Conservation (phyloP, 495 filamentous ascomycete species). For the Xylaria telfairii region DNA sequence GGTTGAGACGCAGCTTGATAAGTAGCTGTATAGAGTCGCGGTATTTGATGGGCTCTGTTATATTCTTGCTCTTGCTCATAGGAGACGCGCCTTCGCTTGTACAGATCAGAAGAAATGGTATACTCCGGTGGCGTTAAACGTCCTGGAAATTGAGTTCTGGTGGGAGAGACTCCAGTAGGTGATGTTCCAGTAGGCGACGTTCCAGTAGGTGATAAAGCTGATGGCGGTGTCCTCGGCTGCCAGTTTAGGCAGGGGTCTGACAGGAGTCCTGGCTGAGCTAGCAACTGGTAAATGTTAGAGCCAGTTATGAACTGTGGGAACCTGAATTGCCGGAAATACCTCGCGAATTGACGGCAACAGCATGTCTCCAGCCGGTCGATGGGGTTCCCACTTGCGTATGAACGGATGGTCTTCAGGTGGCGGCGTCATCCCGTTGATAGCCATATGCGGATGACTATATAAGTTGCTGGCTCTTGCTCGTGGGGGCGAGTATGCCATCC, state of each 20-base stretch:
- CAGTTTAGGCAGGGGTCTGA: slow-evolving; percentile 29
- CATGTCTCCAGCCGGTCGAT: too few relatives aligned
- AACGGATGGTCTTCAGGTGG: too few relatives aligned
- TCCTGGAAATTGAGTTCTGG: slow-evolving; percentile 27
- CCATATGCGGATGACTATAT: not conserved
- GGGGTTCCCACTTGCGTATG: not conserved
- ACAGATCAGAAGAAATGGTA: slow-evolving; percentile 42
- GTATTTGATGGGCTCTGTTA: slow-evolving; percentile 38
- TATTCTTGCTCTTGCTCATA: slow-evolving; percentile 37
- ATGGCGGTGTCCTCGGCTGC: slow-evolving; percentile 31
- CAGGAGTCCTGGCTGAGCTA: slow-evolving; percentile 42
- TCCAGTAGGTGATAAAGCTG: slow-evolving; percentile 34
- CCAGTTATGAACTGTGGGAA: not conserved
- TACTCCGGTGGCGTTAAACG: slow-evolving; percentile 42
- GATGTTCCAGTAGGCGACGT: too few relatives aligned
- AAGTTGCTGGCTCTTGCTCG: too few relatives aligned
- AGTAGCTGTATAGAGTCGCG: slow-evolving; percentile 41
- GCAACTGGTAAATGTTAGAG: slow-evolving; percentile 35
- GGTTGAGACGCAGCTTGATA: slow-evolving; percentile 31
- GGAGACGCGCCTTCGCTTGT: slow-evolving; percentile 47
- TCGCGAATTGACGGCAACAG: slow-evolving; percentile 55
- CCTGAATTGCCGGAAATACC: slow-evolving; percentile 45
- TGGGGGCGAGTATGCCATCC: not conserved
- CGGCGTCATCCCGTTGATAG: not conserved
- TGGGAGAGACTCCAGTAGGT: too few relatives aligned